Percentiles rank a stretch among this genome's conserved stretches.
Conservation (phyloP, 805 yeast species). For the Deakozyma indianensis region DNA sequence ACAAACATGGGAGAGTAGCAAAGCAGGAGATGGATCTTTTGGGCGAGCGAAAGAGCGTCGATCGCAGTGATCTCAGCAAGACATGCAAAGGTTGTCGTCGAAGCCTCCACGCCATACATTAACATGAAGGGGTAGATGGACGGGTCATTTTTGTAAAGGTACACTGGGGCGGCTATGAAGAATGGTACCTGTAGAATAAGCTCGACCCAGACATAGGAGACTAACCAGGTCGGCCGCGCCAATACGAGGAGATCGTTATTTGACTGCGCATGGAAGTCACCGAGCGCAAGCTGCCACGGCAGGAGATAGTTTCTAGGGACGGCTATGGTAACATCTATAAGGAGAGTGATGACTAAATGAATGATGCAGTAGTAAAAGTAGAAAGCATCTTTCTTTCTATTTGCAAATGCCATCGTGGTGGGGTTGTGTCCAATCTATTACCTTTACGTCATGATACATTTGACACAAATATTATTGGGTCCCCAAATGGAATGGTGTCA, state of each 20-base stretch:
- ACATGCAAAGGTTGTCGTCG: constrained; percentile 66
- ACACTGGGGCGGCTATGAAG: constrained; percentile 34
- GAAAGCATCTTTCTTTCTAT: constrained; percentile 10
- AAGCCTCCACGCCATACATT: constrained; percentile 72
- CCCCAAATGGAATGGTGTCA: too few relatives aligned
- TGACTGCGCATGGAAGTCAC: constrained; percentile 41
- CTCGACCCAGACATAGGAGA: constrained; percentile 58
- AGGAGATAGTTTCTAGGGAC: constrained; percentile 39
- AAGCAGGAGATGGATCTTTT: constrained; percentile 29
- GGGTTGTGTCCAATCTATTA: too few relatives aligned
- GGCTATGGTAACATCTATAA: constrained; percentile 62
- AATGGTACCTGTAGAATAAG: constrained; percentile 66
- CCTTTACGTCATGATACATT: too few relatives aligned
- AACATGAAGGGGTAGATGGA: constrained; percentile 30
- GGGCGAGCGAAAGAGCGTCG: constrained; percentile 25
- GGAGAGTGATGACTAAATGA: constrained; percentile 63
- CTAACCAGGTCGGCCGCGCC: constrained; percentile 57
- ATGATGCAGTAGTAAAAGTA: constrained; percentile 26
- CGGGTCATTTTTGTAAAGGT: constrained; percentile 20
- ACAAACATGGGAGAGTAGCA: constrained; percentile 60
- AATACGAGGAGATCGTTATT: constrained; percentile 62
- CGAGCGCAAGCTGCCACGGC: constrained; percentile 33
- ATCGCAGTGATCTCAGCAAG: constrained; percentile 19
- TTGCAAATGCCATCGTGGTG: constrained; percentile 1
- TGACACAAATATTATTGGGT: too few relatives aligned